Conservation (phyloP, 163 green algal species). For the Chlamydomonas reinhardtii region DNA sequence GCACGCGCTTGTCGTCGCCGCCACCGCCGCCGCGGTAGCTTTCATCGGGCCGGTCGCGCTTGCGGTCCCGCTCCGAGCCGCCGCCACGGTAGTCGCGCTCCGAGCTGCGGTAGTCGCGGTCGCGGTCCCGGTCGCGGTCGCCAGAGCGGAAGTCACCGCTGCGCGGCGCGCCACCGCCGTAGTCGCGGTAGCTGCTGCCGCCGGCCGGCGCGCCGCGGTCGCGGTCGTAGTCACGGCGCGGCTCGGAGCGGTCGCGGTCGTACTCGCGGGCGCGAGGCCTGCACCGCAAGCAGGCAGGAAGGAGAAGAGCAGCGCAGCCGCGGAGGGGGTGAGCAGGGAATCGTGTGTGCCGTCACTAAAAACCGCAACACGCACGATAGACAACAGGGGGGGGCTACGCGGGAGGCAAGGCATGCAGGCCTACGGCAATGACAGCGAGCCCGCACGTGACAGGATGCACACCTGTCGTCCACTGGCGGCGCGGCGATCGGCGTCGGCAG, state of each 20-base stretch:
- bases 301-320: neutral
- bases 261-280: slow-evolving; percentile 33
- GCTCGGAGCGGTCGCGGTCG: slow-evolving; percentile 41
- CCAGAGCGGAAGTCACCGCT: neutral
- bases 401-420: neutral
- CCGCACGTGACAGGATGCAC: neutral
- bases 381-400: too few species aligned
- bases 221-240: slow-evolving; percentile 15
- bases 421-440: neutral
- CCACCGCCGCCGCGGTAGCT: slow-evolving; percentile 9
- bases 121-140: neutral
- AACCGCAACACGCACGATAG: too few species aligned
- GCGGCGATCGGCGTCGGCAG: neutral
- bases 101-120: neutral
- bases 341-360: too few species aligned
- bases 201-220: neutral
- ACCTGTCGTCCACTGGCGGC: slow-evolving; percentile 52
- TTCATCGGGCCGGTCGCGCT: slow-evolving; percentile 8
- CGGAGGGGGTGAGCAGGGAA: neutral
- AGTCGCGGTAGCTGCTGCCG: too few species aligned
- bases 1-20: slow-evolving; percentile 43
- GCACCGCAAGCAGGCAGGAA: neutral
- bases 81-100: neutral
- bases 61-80: neutral
- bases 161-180: neutral